These are phyloP conservation scores for Phytopythium kandeliae DNA, from an alignment of 352 stramenopile genomes.

Conservation along the genomic window DNA sequence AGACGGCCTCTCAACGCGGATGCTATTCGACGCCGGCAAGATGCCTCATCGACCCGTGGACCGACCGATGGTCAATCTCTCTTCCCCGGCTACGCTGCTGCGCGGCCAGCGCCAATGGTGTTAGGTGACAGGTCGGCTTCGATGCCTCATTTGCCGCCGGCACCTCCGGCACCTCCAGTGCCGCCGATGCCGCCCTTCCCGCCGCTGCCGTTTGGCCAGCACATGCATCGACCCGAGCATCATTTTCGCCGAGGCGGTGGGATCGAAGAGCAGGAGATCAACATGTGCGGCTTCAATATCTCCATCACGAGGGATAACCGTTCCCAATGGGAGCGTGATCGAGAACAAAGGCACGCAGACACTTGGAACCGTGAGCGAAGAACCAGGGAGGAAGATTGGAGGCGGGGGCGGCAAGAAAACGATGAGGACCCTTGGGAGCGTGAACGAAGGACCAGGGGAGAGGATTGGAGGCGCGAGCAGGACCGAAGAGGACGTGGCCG, in stretches of 20 bases:
- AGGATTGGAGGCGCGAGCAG: too few relatives aligned
- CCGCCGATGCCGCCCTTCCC: neutral
- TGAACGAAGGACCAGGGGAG: constrained; percentile 5
- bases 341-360: neutral
- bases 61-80: neutral
- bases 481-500: constrained; percentile 8
- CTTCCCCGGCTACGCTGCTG: neutral
- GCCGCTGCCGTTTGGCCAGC: neutral
- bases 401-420: neutral
- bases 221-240: constrained; percentile 11
- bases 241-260: constrained; percentile 16
- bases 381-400: constrained; percentile 6
- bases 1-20: too few relatives aligned
- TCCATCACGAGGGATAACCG: constrained; percentile 15
- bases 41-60: neutral
- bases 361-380: constrained; percentile 5
- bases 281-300: constrained; percentile 37
- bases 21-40: neutral
- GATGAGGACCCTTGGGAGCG: constrained; percentile 4
- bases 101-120: neutral
- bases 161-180: constrained; percentile 10
- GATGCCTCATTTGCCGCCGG: neutral
- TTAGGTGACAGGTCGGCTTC: neutral
- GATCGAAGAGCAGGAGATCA: constrained; percentile 19
- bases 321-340: constrained; percentile 4